Evolutionary conservation across 2,329 filamentous ascomycete species (phyloP).

Genomic region (Aureobasidium sp.): DNA sequence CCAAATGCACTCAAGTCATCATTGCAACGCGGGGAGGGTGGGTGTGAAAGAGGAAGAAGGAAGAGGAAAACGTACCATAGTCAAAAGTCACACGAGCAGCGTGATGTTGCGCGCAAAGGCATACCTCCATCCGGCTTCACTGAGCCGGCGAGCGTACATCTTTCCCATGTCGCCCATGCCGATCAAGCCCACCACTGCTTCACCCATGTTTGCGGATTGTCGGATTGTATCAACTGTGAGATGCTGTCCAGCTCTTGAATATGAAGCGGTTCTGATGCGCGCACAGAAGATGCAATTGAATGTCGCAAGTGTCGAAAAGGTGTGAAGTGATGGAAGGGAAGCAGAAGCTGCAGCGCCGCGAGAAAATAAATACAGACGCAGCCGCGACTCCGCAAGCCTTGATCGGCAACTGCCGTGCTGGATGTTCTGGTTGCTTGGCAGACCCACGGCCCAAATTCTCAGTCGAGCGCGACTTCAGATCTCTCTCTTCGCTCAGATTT

Average conservation of each 20-base stretch:
- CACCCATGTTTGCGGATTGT: conserved; percentile 42
- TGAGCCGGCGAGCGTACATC: conserved; percentile 89
- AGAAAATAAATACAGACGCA: conserved; percentile 5
- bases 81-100: conserved; percentile 19
- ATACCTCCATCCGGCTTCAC: conserved; percentile 95
- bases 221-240: not conserved
- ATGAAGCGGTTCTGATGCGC: not conserved
- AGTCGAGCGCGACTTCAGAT: too few relatives aligned
- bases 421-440: not conserved
- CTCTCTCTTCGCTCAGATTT: conserved; percentile 4
- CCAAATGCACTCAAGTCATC: conserved; percentile 99
- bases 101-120: conserved; percentile 17
- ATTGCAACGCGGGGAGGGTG: conserved; percentile 41
- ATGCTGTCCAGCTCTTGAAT: conserved; percentile 2
- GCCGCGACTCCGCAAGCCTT: not conserved
- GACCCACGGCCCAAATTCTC: conserved; percentile 13
- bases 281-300: not conserved
- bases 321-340: conserved; percentile 6
- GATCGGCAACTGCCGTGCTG: not conserved
- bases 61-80: conserved; percentile 28
- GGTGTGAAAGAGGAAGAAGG: conserved; percentile 9
- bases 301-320: not conserved
- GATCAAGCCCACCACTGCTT: conserved; percentile 82
- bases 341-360: conserved; percentile 8
- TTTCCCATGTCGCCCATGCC: conserved; percentile 99